Evolutionary conservation across 768 basidiomycete species (phyloP), one percentile per base, ranked within the genome.

Genomic region (Podaxis pistillaris): DNA sequence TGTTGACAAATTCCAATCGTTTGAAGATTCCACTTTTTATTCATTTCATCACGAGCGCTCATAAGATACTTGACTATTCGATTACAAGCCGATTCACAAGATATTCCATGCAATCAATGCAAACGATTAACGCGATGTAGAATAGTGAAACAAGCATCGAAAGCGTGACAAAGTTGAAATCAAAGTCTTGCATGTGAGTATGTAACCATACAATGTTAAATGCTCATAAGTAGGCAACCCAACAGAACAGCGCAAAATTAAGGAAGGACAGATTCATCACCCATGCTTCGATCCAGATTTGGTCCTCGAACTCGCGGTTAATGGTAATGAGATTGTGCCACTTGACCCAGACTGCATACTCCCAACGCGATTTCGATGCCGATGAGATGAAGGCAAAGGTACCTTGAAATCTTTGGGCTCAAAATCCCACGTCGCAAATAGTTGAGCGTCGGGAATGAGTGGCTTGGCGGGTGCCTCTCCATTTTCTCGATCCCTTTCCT

Each of bases 351-450:
- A 61, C 30, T 70, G 72, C n/a, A 73, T 62, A 59, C 74, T 76
- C 7, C 75, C 76, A 62, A 76, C 70, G 47, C 79, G 71, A 30
- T 62, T 67, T 52, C 78, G 71, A 36, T 65, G 64, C 12, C 75
- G 71, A 3, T 64, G 56, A 2, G 62, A 53, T 30, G 71, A 60
- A 47, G 64, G 66, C 22, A 82, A 66, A 3, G 78, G 77, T 1
- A 73, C 69, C 51, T 71, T 74, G 67, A 76, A 84, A 67, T 83
- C 81, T 68, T 84, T 84, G 7, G 71, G 62, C 56, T 85, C 83
- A 56, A 79, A 81, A 56, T 86, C 84, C 85, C 85, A 86, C 15
- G 85, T 85, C 26, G 82, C 82, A 60, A 72, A 84, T 38, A 86
- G 66, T 38, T 76, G 74, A n/a, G 84, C 83, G 63, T 86, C 83